Evolutionary conservation across 352 stramenopile genomes (phyloP), one percentile per base, ranked within the genome.

Genomic region (Globisporangium paroecandrum): DNA sequence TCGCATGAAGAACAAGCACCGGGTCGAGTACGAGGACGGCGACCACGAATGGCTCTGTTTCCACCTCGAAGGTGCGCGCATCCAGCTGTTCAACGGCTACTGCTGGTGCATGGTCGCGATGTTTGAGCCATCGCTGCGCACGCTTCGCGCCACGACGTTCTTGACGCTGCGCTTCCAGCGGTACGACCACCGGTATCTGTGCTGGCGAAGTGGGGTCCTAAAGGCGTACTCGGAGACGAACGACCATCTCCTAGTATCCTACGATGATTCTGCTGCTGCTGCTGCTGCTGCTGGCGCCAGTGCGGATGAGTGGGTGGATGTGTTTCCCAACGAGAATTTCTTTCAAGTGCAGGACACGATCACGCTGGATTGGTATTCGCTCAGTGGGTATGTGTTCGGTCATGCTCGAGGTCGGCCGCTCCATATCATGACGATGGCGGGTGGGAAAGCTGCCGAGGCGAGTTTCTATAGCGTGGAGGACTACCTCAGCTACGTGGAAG

Each of bases 21-120:
- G 81, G 4, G 66, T 94, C 25, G 75, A 85, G 56, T 94, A 94
- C 65, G 77, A 89, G 25, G 86, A 94, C 59, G 84, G 84, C 12
- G 84, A 93, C 55, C 82, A 92, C 60, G 86, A 94, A 64, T 94
- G 86, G 86, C 51, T 91, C 5, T 74, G 74, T 65, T 56, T 93
- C 8, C 70, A 71, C 1, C 51, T 43, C 2, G 71, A 83, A 32
- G 67, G 64, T 3, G 72, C 84, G n/a, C 83, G 82, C 0, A 64
- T 93, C 8, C 82, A 93, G 72, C 65, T 93, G 8, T 90, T 79
- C 58, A 91, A 89, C 34, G 81, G 83, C 1, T 78, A 76, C 13
- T 90, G 82, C 36, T 94, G 86, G 84, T 89, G 82, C 58, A 90
- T 94, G 81, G 71, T 70, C 34, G 54, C 71, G 12, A 94, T 90